Evolutionary conservation across 1,284 basidiomycete species (phyloP), one percentile per base, ranked within the genome.

Genomic region (Microstroma glucosiphilum): DNA sequence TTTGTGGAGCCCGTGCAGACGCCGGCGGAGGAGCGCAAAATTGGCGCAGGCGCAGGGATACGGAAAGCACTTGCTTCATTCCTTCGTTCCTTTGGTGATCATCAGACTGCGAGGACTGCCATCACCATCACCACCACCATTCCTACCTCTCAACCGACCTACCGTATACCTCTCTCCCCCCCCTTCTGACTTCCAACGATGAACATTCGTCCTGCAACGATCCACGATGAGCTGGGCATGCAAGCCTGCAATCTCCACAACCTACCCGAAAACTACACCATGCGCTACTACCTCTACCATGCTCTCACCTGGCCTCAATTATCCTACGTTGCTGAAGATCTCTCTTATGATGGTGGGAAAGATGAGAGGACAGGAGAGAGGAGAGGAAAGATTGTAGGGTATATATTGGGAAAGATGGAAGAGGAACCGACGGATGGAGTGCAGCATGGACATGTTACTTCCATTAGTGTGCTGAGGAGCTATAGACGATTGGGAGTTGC

Each of bases 321-420:
- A 23, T 94, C 91, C 1, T 97, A 89, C 77, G 91, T 97, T 19
- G 93, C 92, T 0, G 91, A 94, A 76, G 91, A 94, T 74, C 17
- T 25, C 13, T 26, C 51, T 17, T 37, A 37, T 37, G 30, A 37
- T 37, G 30, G 30, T 37, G 30, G 30, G 4, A 37, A 37, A 37
- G 30, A 37, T 9, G 30, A 37, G 30, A 37, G 30, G 30, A 37
- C 30, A 9, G 85, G 87, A 64, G 87, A 87, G 73, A 37, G 30
- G 30, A 37, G 9, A 9, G 91, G 92, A 0, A 84, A 90, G 57
- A 88, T 96, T 56, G 91, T 97, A 0, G 93, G 93, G 23, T 96
- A 96, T 79, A 92, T 96, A 25, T 82, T 96, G 12, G 91, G 90
- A 0, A 94, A 94, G 80, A 93, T 96, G 93, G 76, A 78, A 51